Evolutionary conservation across 208 protist genomes (phyloP), one percentile per base, ranked within the genome.

Genomic region (Trypanosoma cruzi): DNA sequence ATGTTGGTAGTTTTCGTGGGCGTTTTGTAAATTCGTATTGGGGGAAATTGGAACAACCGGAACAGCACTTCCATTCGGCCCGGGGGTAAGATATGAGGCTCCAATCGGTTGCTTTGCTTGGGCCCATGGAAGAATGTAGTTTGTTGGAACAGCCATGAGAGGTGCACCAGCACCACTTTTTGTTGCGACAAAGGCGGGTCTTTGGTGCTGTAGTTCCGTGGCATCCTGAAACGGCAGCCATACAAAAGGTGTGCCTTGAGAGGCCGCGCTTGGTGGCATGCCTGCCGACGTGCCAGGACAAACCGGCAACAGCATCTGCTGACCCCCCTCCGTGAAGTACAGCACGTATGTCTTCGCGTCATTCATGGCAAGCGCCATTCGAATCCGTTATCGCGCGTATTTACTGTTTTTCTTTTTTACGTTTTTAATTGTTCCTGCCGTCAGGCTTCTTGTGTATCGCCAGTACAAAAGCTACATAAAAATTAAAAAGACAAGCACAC

Each of bases 91-190:
- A 53, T 36, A 36, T 24, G n/a, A 10, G 0, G 37, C 42, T 18
- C 59, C 46, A 24, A 64, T 20, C 37, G 37, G 59, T 10, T 64
- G 59, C 42, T 64, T n/a, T 26, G 44, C 28, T n/a, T 50, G 59
- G 42, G 16, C 22, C 46, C 4, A 52, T 1, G 59, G 59, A 16
- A 54, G 2, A 4, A 54, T 54, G 46, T 64, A 64, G 11, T 28
- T 40, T 46, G 59, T 37, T n/a, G 34, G 50, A 13, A 36, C 42
- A 24, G 24, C 1, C 3, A 26, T 20, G 42, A 64, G 16, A 37
- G 37, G 59, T n/a, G 46, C 22, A 6, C 59, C 44, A 8, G 46
- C 42, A 37, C 24, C 44, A 8, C 36, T 28, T 31, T 49, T 50
- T 54, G 46, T 24, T 54, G 37, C 11, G 26, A 64, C 5, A 37